Conservation (phyloP, 257 asterid species). For the Salvia rosmarinus region DNA sequence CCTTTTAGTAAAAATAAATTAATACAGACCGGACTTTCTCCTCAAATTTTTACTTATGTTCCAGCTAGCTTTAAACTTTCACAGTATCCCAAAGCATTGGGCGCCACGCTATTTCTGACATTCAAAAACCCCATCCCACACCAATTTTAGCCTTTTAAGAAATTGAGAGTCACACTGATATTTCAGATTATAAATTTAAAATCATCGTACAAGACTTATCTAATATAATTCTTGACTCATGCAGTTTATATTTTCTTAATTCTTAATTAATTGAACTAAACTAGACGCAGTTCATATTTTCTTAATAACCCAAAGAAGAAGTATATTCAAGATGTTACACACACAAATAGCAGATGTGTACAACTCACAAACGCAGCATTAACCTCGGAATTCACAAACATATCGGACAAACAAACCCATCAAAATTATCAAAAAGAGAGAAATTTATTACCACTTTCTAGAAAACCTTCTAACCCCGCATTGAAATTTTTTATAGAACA, state of each 20-base stretch:
- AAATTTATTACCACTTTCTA: constrained; percentile 17
- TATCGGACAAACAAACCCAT: constrained; percentile 44
- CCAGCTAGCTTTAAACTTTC: constrained; percentile 17
- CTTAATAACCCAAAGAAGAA: too few relatives aligned
- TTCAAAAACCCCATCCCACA: background rate
- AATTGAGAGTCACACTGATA: background rate
- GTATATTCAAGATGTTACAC: too few relatives aligned
- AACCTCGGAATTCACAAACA: constrained; percentile 44
- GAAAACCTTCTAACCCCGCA: background rate
- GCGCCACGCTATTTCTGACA: constrained; percentile 30
- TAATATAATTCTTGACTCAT: too few relatives aligned
- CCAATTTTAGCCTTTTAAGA: background rate
- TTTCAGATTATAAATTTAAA: too few relatives aligned
- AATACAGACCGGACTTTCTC: too few relatives aligned
- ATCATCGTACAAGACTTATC: too few relatives aligned
- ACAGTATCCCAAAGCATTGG: constrained; percentile 24
- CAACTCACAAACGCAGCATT: background rate
- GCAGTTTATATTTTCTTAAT: too few relatives aligned
- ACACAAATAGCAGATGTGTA: too few relatives aligned
- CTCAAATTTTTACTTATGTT: background rate
- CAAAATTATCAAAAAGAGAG: constrained; percentile 29
- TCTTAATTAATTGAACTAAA: too few relatives aligned
- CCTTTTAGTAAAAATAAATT: too few relatives aligned
- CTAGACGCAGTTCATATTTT: too few relatives aligned
- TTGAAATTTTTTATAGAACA: background rate